These are phyloP conservation scores for Tetrahymena elliotti DNA, from an alignment of 73 alveolate species.

Conservation along the genomic window DNA sequence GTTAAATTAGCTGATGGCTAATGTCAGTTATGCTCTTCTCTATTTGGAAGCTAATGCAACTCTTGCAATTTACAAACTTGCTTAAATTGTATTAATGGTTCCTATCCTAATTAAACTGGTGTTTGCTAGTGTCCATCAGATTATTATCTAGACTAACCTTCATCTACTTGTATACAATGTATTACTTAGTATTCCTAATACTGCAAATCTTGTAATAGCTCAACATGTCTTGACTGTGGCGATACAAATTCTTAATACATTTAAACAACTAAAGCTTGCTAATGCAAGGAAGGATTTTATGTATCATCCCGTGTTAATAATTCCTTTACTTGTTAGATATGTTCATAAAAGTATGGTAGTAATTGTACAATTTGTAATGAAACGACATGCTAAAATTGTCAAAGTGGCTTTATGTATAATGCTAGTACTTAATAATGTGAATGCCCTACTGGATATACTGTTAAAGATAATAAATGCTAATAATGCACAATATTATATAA, in stretches of 20 bases:
- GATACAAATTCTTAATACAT: not conserved
- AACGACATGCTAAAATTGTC: not conserved
- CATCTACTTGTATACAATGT: not conserved
- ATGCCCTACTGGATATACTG: not conserved
- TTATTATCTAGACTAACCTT: not conserved
- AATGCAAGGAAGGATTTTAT: not conserved
- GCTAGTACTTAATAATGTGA: not conserved
- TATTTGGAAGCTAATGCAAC: not conserved
- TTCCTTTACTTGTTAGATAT: not conserved
- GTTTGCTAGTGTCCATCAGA: not conserved
- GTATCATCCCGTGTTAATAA: not conserved
- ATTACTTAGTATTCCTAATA: not conserved
- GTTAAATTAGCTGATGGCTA: not conserved
- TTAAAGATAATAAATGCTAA: not conserved
- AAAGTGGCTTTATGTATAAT: not conserved
- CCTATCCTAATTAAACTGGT: not conserved
- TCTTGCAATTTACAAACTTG: not conserved
- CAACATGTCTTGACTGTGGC: not conserved
- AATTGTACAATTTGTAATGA: not conserved
- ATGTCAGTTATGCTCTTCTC: not conserved
- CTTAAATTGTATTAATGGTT: not conserved
- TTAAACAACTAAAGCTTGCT: not conserved
- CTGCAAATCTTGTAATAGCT: not conserved
- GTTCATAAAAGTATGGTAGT: not conserved
- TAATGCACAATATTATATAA: not conserved